Base-by-base conservation (phyloP, 73 alveolate genomes). In the Paramecium bursaria region DNA sequence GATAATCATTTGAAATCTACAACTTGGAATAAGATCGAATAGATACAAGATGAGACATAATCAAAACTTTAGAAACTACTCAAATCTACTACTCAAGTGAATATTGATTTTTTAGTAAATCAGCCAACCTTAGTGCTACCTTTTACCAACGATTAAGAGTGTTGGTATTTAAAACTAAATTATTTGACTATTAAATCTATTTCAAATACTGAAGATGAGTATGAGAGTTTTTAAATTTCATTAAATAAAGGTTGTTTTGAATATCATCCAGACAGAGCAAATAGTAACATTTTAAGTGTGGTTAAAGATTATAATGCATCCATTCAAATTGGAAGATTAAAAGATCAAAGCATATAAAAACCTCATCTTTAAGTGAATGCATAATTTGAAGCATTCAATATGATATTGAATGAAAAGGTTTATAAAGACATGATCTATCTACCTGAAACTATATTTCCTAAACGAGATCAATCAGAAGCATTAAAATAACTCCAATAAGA, bases 21-120 rank as follows among this genome's bases (percentile, higher is more conserved):
- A 47, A 87, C 91, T 9, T 85, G 91, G 91, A 85, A 85, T 48
- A 15, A 74, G 22, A 29, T 85, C 19, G 89, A 85, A 52, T 33
- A 51, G 14, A 46, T 85, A 2, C 55, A 85, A 77, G 91, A 85
- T 15, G 17, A 57, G 26, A 85, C 89, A 0, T 27, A 42, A 19
- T 61, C 75, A 1, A 67, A 60, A 0, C 17, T 85, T 13, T 17
- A 48, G 17, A 74, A 48, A 19, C 26, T 67, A 31, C 44, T 67
- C 2, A 19, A 31, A 42, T 67, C 82, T 17, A 42, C 26, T 67
- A 42, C 44, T n/a, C 22, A 67, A 42, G 14, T 67, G 4, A 33
- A 31, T 3, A 42, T 67, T 35, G 82, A 67, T 67, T 39, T 42
- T 35, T 9, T 39, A 57, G 44, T 67, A 31, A 19, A 39, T 4